phyloP scores from a whole-genome alignment of 2,329 filamentous ascomycete species.

The Ophiosphaerella herpotricha region DNA sequence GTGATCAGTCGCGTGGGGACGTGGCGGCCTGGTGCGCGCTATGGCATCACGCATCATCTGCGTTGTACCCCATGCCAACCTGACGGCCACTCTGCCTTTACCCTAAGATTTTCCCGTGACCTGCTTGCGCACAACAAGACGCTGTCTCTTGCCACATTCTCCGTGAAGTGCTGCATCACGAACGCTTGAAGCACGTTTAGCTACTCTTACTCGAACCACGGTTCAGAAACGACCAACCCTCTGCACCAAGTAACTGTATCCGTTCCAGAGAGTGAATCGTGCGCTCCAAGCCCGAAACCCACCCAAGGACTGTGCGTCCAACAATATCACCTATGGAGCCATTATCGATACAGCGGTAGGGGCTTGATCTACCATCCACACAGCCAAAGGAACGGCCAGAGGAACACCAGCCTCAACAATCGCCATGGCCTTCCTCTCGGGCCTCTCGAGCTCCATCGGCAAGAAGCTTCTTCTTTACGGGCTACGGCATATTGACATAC shows the following conservation, averaged over 20 bases:
- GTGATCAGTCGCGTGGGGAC: slow-evolving; percentile 17
- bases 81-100: slow-evolving; percentile 15
- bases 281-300: background rate
- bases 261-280: slow-evolving; percentile 1
- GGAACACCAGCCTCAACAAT: slow-evolving; percentile 13
- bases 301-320: slow-evolving; percentile 3
- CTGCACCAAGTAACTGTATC: background rate
- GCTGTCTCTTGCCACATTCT: slow-evolving; percentile 24
- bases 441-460: slow-evolving; percentile 78
- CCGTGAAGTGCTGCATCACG: slow-evolving; percentile 1
- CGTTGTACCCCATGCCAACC: slow-evolving; percentile 18
- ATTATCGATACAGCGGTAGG: slow-evolving; percentile 32
- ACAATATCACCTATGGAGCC: slow-evolving; percentile 33
- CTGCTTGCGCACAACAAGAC: slow-evolving; percentile 17
- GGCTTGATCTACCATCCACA: slow-evolving; percentile 29
- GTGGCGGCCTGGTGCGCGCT: slow-evolving; percentile 16
- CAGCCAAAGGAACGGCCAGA: slow-evolving; percentile 16
- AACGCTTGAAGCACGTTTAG: slow-evolving; percentile 4
- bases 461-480: slow-evolving; percentile 88
- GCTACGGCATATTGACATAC: slow-evolving; percentile 78
- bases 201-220: slow-evolving; percentile 5
- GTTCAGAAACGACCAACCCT: background rate
- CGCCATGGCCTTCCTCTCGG: slow-evolving; percentile 65
- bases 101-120: slow-evolving; percentile 27
- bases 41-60: slow-evolving; percentile 36